Evolutionary conservation across 2,329 filamentous ascomycete species (phyloP), one percentile per base, ranked within the genome.

Genomic region (Penicillium concentricum): DNA sequence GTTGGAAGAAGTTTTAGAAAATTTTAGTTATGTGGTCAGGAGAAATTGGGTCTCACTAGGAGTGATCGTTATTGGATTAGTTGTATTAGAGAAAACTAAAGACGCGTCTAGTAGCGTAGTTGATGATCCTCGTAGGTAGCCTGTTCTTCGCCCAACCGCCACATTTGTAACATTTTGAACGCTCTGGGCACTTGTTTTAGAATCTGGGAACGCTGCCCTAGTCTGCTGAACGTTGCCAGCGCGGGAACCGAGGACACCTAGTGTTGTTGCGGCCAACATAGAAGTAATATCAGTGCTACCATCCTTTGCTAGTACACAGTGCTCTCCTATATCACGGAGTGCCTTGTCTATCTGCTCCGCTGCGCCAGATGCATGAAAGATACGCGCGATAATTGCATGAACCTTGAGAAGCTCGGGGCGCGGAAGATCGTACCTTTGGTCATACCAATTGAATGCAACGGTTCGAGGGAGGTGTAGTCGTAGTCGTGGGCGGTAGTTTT

Each of bases 291-390:
- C 22, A 2, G 41, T 57, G 16, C 42, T 57, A 35, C 54, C 54
- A 54, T 57, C 38, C 22, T 18, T 38, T n/a, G 55, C 49, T 38
- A 57, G 37, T 7, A 12, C 9, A 24, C 18, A n/a, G 12, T 22
- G 9, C 5, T 45, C 37, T 7, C 44, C 55, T 8, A 54, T 50
- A 44, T 54, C 30, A 28, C 28, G 20, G 4, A 57, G n/a, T 5
- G 38, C 18, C 28, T 57, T 52, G 15, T 57, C 28, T 7, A 57
- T 32, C 3, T 34, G 12, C 22, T 50, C 22, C 6, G 24, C 49
- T 46, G 28, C 22, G 12, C 49, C 44, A 48, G 49, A 54, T 18
- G 55, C 43, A 49, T 53, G 44, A 16, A 57, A 50, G 37, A 57
- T 57, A 2, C 30, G 32, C 5, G 46, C 43, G 15, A 48, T 18